Conservation (phyloP, 495 filamentous ascomycete genomes). For the Neohortaea acidophila region DNA sequence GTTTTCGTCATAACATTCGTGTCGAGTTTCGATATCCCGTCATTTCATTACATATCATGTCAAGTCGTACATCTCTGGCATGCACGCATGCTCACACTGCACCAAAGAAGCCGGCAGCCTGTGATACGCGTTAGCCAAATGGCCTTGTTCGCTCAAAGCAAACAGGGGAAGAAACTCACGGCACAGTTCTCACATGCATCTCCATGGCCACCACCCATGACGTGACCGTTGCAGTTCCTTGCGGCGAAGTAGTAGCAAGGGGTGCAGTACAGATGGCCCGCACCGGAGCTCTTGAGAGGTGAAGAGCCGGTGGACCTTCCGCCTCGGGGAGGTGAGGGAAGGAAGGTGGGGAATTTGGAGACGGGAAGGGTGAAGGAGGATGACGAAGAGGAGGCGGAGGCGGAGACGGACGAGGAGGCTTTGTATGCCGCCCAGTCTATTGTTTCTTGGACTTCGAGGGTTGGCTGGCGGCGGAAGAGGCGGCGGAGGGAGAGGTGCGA, state of each 20-base stretch:
- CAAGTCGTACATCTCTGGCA: no score
- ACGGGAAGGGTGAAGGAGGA: no score
- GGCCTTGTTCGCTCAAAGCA: not conserved
- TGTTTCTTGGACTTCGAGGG: no score
- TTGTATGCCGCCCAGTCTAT: slow-evolving; percentile 1
- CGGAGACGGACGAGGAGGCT: not conserved
- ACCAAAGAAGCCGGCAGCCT: slow-evolving; percentile 2
- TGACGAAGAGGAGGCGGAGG: not conserved
- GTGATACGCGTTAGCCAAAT: not conserved
- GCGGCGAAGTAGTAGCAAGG: slow-evolving; percentile 2
- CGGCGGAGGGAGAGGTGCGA: no score
- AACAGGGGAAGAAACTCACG: not conserved
- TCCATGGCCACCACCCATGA: not conserved
- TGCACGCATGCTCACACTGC: no score
- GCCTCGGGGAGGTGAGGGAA: no score
- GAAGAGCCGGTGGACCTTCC: no score
- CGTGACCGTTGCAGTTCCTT: slow-evolving; percentile 1
- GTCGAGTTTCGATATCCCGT: no score
- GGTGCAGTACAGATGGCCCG: not conserved
- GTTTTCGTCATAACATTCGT: no score
- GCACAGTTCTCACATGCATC: slow-evolving; percentile 1
- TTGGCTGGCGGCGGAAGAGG: no score
- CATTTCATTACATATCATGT: no score
- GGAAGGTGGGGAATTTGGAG: no score
- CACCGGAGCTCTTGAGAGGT: not conserved